Base-by-base conservation (phyloP, 2,329 filamentous ascomycete genomes). In the Mycosphaerella sp. region DNA sequence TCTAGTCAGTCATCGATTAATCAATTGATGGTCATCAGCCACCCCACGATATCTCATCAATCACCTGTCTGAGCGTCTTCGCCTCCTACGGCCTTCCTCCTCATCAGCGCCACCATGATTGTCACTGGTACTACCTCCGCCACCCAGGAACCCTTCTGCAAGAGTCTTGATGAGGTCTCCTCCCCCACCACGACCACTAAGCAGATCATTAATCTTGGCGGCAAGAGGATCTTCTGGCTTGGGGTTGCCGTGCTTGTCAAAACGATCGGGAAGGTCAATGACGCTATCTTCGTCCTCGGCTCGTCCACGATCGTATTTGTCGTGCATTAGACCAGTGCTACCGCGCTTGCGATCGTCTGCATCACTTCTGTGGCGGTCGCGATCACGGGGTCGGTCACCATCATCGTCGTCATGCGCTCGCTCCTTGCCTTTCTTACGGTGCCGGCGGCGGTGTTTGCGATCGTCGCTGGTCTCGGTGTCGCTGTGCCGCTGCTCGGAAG, bases 191-290 rank as follows among this genome's bases (percentile, higher is more conserved):
- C 62, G 60, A 5, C 66, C 66, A 45, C 51, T 58, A n/a, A 68
- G 54, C 49, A 68, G 51, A 40, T 67, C 64, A 42, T 67, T 62
- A 42, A 68, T 62, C 56, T 65, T 64, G 40, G 62, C 58, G 23
- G 63, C 61, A 29, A 68, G 52, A 12, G 64, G 64, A 26, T 63
- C 64, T 12, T 65, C 66, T 5, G 53, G 34, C 45, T 66, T 67
- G 11, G 60, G 60, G 40, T 68, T 66, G 26, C 69, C 69, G 17
- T 67, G 51, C 59, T 67, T 62, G 42, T 71, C 69, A 47, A 72
- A 72, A 0, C 69, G 59, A n/a, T 65, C 57, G 10, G 69, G 69
- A 8, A 72, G 56, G 14, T 71, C 69, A 36, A 70, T 62, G 14
- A 67, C 70, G 14, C 62, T 60, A 26, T 69, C 67, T 5, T 60